These are phyloP conservation scores for Papiliotrema nemorosa DNA, from an alignment of 1,284 basidiomycete species.

Conservation along the genomic window DNA sequence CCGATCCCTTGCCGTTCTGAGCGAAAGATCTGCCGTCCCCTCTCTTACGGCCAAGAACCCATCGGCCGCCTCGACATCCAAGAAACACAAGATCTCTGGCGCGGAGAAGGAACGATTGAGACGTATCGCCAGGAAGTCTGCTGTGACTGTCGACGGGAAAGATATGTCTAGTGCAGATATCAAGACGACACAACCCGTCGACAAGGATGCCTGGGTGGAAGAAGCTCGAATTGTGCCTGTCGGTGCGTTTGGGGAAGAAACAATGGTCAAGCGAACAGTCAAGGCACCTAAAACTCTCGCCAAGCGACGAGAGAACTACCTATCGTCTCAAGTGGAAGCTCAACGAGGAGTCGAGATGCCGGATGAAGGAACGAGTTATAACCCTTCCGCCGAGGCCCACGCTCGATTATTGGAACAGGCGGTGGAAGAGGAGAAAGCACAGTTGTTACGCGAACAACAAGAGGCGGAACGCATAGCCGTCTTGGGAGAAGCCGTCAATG, in stretches of 20 bases:
- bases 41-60: conserved; percentile 61
- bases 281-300: conserved; percentile 42
- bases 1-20: conserved; percentile 75
- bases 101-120: conserved; percentile 72
- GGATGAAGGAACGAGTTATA: conserved; percentile 88
- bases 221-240: background rate
- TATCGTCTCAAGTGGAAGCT: conserved; percentile 17
- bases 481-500: conserved; percentile 56
- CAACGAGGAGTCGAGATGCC: conserved; percentile 64
- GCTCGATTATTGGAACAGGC: conserved; percentile 70
- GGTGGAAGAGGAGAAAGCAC: conserved; percentile 63
- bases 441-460: conserved; percentile 58
- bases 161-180: conserved; percentile 28
- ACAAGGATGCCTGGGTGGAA: conserved; percentile 65
- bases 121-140: conserved; percentile 67
- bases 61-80: conserved; percentile 45
- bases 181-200: conserved; percentile 54
- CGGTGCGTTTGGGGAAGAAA: conserved; percentile 41
- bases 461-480: conserved; percentile 55
- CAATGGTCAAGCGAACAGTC: conserved; percentile 24
- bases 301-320: conserved; percentile 25
- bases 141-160: conserved; percentile 56
- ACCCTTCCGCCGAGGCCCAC: conserved; percentile 75
- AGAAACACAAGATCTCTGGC: conserved; percentile 47
- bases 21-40: conserved; percentile 78